Conservation (phyloP, 805 yeast species). For the Yamadazyma phyllophila region DNA sequence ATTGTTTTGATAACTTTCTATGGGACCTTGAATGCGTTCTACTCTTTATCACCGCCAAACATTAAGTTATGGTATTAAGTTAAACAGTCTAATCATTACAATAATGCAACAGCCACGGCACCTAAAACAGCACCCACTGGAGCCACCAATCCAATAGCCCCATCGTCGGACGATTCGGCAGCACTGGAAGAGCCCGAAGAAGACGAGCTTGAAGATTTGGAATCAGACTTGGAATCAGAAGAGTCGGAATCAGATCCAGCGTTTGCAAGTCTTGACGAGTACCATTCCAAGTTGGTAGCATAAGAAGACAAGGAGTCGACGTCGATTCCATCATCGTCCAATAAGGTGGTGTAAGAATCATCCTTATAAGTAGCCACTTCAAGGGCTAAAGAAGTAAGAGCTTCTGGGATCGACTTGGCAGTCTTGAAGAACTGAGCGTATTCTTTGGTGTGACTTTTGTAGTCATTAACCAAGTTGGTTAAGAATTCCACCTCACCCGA, state of each 20-base stretch:
- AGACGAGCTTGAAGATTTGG: slow-evolving; percentile 1
- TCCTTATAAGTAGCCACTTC: slow-evolving; percentile 32
- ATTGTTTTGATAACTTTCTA: slow-evolving; percentile 38
- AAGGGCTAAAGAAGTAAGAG: slow-evolving; percentile 27
- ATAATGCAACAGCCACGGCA: slow-evolving; percentile 32
- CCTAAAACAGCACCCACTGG: slow-evolving; percentile 36
- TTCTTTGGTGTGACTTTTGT: slow-evolving; percentile 22
- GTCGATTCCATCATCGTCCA: slow-evolving; percentile 21
- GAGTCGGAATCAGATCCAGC: slow-evolving; percentile 2
- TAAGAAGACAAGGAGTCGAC: slow-evolving; percentile 22
- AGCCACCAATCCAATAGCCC: slow-evolving; percentile 10
- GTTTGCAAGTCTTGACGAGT: slow-evolving; percentile 16
- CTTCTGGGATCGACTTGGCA: slow-evolving; percentile 26
- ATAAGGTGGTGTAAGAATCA: slow-evolving; percentile 36
- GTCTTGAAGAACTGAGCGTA: slow-evolving; percentile 29
- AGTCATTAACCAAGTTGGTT: slow-evolving; percentile 36
- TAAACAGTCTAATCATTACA: slow-evolving; percentile 12
- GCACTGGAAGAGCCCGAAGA: slow-evolving; percentile 9
- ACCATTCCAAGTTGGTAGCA: slow-evolving; percentile 42
- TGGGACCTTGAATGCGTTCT: slow-evolving; percentile 40
- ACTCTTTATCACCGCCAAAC: slow-evolving; percentile 30
- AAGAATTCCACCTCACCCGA: slow-evolving; percentile 23
- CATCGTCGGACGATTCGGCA: slow-evolving; percentile 9
- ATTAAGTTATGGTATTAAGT: background rate
- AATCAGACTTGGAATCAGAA: background rate